These are phyloP conservation scores for Coriaria nepalensis DNA, from an alignment of 306 rosid species.

Conservation along the genomic window DNA sequence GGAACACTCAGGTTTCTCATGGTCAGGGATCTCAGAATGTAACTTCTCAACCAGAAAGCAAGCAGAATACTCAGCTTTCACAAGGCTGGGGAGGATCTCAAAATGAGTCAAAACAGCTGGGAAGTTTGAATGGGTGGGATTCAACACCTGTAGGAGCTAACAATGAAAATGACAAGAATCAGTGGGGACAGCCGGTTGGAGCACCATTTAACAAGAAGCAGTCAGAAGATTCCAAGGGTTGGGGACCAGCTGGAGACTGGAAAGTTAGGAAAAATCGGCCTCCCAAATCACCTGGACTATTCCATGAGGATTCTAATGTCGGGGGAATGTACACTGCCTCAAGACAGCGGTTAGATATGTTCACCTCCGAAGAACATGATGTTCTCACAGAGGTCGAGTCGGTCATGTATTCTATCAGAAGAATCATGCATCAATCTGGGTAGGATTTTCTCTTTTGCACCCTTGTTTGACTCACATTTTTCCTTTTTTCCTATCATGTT, in stretches of 20 bases:
- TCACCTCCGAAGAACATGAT: slow-evolving; percentile 68
- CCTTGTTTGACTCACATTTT: not conserved
- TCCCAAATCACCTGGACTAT: slow-evolving; percentile 37
- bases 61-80: too few relatives aligned
- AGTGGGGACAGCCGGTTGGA: slow-evolving; percentile 43
- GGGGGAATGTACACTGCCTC: slow-evolving; percentile 27
- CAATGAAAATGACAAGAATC: slow-evolving; percentile 28
- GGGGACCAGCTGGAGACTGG: slow-evolving; percentile 62
- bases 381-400: slow-evolving; percentile 47
- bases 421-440: slow-evolving; percentile 82
- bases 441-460: slow-evolving; percentile 22
- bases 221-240: slow-evolving; percentile 47
- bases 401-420: slow-evolving; percentile 46
- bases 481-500: too few relatives aligned
- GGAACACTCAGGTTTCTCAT: too few relatives aligned
- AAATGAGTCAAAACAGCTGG: slow-evolving; percentile 22
- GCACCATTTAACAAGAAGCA: slow-evolving; percentile 40
- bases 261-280: slow-evolving; percentile 42
- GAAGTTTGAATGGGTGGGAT: slow-evolving; percentile 42
- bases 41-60: too few relatives aligned
- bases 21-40: too few relatives aligned
- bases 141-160: slow-evolving; percentile 30
- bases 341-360: slow-evolving; percentile 48
- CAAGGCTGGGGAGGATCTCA: slow-evolving; percentile 26
- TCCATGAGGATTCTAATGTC: slow-evolving; percentile 15